Percentiles rank a stretch among this genome's conserved stretches.
These are phyloP conservation scores for Trichoderma parareesei DNA, from an alignment of 495 filamentous ascomycete species.

Conservation along the genomic window DNA sequence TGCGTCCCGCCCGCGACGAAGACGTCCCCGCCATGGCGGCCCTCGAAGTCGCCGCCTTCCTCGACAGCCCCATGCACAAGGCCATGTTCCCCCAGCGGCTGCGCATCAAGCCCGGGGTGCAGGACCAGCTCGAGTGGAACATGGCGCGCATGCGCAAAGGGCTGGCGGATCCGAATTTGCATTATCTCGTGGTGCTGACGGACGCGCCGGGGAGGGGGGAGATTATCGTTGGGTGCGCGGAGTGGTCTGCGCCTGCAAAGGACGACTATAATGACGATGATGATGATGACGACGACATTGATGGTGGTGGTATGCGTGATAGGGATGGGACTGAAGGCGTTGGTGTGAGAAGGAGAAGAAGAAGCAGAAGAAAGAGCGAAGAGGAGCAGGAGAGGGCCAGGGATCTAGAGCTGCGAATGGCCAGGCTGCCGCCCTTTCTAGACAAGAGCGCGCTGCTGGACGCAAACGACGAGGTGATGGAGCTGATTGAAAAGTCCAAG, in stretches of 20 bases:
- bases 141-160: constrained; percentile 5
- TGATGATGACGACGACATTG: not conserved
- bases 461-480: constrained; percentile 1
- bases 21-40: constrained; percentile 9
- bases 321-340: no score
- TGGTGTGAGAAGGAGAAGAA: no score
- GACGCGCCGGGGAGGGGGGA: not conserved
- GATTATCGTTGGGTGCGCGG: constrained; percentile 4
- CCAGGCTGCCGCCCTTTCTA: not conserved
- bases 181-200: constrained; percentile 4
- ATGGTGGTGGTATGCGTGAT: no score
- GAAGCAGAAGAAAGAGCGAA: no score
- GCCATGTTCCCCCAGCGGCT: constrained; percentile 10
- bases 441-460: constrained; percentile 4
- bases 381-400: not conserved
- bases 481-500: constrained; percentile 5
- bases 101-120: constrained; percentile 7
- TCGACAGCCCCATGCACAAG: constrained; percentile 5
- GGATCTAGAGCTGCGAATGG: constrained; percentile 1
- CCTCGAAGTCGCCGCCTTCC: constrained; percentile 11
- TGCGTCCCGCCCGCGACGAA: constrained; percentile 6
- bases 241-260: not conserved
- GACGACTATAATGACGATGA: not conserved
- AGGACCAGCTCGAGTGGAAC: constrained; percentile 1
- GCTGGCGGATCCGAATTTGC: not conserved